Evolutionary conservation across 805 yeast species (phyloP), one percentile per base, ranked within the genome.

Genomic region (Candida broadrunensis): DNA sequence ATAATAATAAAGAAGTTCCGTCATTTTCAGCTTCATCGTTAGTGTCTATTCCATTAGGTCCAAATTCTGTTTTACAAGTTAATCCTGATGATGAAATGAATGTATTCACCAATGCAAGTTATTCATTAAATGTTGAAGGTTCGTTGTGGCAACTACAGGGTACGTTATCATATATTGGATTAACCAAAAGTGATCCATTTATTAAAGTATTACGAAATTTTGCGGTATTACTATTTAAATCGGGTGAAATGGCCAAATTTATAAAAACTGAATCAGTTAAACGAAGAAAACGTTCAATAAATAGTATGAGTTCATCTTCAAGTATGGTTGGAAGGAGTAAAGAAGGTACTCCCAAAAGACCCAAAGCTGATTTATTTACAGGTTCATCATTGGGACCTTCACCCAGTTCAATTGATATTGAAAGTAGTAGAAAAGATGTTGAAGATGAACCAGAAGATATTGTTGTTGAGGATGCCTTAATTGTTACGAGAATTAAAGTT

Each of bases 121-220:
- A 36, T 40, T 59, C 73, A 0, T 44, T 68, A 16, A 49, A 55
- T 35, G 54, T 67, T 4, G 73, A 69, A 38, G 73, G 74, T 8
- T 54, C 59, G 2, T 44, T 45, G 18, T 60, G 72, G 63, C 73
- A 68, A 44, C 62, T 58, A 35, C 72, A 67, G 35, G 75, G 75
- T 2, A 54, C 59, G 6, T 38, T 69, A 16, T 63, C 73, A 1
- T 69, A 65, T 35, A 56, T 65, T 19, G 74, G 73, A 3, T 46
- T 68, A 24, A 61, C 70, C 4, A 70, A 68, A 44, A 52, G 63
- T 35, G 75, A 70, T 43, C 65, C 68, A 3, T 70, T 61, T 41
- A 59, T 65, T 33, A 63, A 61, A 36, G 54, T 66, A 31, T 51
- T 68, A 23, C 52, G 75, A 18, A 60, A 58, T 20, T 70, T 58